These are phyloP conservation scores for Starmera pachycereana DNA, from an alignment of 805 yeast species.

Conservation along the genomic window DNA sequence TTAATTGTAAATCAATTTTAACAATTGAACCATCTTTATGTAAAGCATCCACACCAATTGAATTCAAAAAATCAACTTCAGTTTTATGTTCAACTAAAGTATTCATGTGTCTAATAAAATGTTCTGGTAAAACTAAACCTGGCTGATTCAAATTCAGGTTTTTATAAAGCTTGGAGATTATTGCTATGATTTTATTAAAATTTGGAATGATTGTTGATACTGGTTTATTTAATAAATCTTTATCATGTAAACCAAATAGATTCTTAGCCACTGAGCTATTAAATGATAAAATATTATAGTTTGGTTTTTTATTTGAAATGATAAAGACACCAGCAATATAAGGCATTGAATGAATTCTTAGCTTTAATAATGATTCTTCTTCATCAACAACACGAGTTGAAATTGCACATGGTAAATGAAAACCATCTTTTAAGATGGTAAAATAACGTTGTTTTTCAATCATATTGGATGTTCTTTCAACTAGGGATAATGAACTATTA, in stretches of 20 bases:
- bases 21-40: constrained; percentile 62
- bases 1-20: constrained; percentile 68
- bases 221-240: constrained; percentile 31
- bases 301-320: constrained; percentile 34
- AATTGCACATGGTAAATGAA: constrained; percentile 63
- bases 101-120: constrained; percentile 65
- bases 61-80: constrained; percentile 45
- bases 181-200: constrained; percentile 33
- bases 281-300: constrained; percentile 50
- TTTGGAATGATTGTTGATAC: constrained; percentile 54
- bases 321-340: constrained; percentile 83
- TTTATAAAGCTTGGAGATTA: constrained; percentile 25
- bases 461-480: constrained; percentile 28
- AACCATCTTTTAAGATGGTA: constrained; percentile 37
- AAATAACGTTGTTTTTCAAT: constrained; percentile 56
- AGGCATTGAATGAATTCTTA: constrained; percentile 69
- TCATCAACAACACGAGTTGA: constrained; percentile 49
- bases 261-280: constrained; percentile 72
- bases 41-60: constrained; percentile 56
- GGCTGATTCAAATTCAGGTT: constrained; percentile 29
- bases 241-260: constrained; percentile 57
- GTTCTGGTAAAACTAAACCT: constrained; percentile 86
- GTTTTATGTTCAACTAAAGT: constrained; percentile 20
- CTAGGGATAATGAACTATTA: constrained; percentile 14
- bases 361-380: constrained; percentile 33